Conservation (phyloP, 441 rosid genomes). For the Gossypium trilobum region DNA sequence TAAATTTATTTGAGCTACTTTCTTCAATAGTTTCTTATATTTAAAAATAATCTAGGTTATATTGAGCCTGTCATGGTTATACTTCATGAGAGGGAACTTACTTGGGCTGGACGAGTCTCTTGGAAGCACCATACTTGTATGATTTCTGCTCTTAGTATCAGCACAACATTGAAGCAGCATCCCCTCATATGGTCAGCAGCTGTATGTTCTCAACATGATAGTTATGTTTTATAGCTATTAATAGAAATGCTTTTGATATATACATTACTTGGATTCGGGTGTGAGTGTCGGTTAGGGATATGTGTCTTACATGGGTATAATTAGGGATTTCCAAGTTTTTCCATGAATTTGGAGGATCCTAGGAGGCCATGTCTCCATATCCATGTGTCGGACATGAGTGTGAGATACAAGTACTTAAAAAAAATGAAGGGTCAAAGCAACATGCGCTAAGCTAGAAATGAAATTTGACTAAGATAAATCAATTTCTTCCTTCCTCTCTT, state of each 20-base stretch:
- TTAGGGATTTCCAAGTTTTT: background rate
- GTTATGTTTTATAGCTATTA: slow-evolving; percentile 1
- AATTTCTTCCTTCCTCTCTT: background rate
- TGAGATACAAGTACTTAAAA: background rate
- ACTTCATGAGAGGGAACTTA: slow-evolving; percentile 93
- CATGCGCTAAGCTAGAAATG: background rate
- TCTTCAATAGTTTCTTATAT: slow-evolving; percentile 19
- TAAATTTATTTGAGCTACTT: slow-evolving; percentile 7
- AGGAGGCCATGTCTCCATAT: background rate
- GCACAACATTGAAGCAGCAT: slow-evolving; percentile 85
- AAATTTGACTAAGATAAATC: slow-evolving; percentile 1
- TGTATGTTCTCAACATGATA: slow-evolving; percentile 45
- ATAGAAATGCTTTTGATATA: background rate
- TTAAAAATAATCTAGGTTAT: slow-evolving; percentile 48
- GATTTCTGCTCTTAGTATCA: slow-evolving; percentile 94
- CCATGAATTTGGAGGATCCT: background rate
- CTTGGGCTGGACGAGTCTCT: slow-evolving; percentile 91
- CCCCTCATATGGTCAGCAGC: slow-evolving; percentile 91
- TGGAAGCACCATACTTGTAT: slow-evolving; percentile 97
- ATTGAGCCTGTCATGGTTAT: slow-evolving; percentile 96
- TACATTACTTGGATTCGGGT: background rate
- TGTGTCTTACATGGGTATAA: background rate
- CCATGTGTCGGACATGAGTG: background rate
- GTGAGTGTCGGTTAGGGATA: background rate
- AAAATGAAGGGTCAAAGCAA: background rate